Evolutionary conservation across 352 stramenopile species (phyloP).

Genomic region (Pythium aristosporum): DNA sequence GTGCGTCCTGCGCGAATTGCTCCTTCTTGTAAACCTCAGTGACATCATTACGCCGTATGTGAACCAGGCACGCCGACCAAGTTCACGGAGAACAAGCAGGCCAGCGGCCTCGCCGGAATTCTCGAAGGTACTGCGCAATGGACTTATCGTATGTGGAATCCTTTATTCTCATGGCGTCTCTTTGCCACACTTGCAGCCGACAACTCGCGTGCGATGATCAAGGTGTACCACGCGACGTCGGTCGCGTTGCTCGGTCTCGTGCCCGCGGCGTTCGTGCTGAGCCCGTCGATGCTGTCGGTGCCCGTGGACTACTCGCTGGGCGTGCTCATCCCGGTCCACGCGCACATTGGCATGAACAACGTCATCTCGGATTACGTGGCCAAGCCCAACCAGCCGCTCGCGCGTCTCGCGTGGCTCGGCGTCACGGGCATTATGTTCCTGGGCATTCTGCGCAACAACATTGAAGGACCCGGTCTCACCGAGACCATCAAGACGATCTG

Average conservation of each 20-base stretch:
- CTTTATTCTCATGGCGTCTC: conserved; percentile 1
- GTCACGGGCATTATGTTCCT: conserved; percentile 80
- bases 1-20: conserved; percentile 31
- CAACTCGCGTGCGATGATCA: conserved; percentile 64
- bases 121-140: conserved; percentile 52
- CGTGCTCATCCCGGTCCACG: conserved; percentile 86
- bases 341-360: conserved; percentile 94
- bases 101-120: conserved; percentile 57
- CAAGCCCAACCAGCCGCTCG: conserved; percentile 60
- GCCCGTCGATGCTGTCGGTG: conserved; percentile 64
- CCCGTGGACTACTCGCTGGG: conserved; percentile 82
- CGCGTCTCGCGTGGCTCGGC: conserved; percentile 65
- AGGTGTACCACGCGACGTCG: conserved; percentile 66
- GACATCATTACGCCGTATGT: conserved; percentile 14
- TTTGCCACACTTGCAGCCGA: conserved; percentile 41
- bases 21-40: neutral
- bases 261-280: conserved; percentile 73
- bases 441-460: conserved; percentile 81
- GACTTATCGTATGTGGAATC: neutral
- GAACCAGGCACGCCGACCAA: conserved; percentile 52
- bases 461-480: conserved; percentile 81
- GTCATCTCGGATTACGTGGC: conserved; percentile 94
- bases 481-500: conserved; percentile 88
- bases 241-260: conserved; percentile 54
- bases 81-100: conserved; percentile 81